These are phyloP conservation scores for Alternaria triticimaculans DNA, from an alignment of 2,329 filamentous ascomycete genomes.

Conservation along the genomic window DNA sequence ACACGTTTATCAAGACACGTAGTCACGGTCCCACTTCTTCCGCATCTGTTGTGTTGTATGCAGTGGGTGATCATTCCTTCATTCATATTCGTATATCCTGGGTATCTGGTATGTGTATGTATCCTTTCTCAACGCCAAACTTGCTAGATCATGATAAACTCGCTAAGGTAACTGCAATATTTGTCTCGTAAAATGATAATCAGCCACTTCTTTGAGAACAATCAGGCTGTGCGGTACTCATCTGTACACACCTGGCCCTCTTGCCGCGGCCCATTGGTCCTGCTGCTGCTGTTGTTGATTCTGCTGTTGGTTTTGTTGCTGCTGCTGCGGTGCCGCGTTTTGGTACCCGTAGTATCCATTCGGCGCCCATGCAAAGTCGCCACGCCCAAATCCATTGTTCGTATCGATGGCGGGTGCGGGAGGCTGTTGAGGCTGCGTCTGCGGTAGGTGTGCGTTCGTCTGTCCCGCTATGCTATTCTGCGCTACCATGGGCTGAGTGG, in stretches of 20 bases:
- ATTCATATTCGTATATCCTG: neutral
- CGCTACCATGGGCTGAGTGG: slow-evolving; percentile 11
- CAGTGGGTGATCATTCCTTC: neutral
- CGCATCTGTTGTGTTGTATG: neutral
- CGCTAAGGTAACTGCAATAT: neutral
- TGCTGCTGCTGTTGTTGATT: slow-evolving; percentile 27
- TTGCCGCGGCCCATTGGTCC: slow-evolving; percentile 33
- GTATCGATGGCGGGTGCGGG: slow-evolving; percentile 23
- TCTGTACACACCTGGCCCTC: slow-evolving; percentile 32
- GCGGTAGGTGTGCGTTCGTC: slow-evolving; percentile 15
- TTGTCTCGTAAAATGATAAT: neutral
- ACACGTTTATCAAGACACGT: neutral
- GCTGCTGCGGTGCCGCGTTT: slow-evolving; percentile 18
- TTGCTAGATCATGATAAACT: neutral
- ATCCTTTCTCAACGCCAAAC: neutral
- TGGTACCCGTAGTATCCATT: slow-evolving; percentile 36
- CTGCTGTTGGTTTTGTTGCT: slow-evolving; percentile 20
- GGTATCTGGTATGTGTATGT: neutral
- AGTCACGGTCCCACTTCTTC: neutral
- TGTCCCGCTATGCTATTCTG: slow-evolving; percentile 9
- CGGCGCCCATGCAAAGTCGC: slow-evolving; percentile 33
- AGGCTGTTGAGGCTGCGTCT: slow-evolving; percentile 27
- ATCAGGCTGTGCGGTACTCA: neutral
- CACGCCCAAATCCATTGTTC: slow-evolving; percentile 28
- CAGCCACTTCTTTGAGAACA: neutral